Percentiles rank a stretch among this genome's conserved stretches.
Evolutionary conservation across 2,329 filamentous ascomycete species (phyloP).

Genomic region (Raffaelea arxii): DNA sequence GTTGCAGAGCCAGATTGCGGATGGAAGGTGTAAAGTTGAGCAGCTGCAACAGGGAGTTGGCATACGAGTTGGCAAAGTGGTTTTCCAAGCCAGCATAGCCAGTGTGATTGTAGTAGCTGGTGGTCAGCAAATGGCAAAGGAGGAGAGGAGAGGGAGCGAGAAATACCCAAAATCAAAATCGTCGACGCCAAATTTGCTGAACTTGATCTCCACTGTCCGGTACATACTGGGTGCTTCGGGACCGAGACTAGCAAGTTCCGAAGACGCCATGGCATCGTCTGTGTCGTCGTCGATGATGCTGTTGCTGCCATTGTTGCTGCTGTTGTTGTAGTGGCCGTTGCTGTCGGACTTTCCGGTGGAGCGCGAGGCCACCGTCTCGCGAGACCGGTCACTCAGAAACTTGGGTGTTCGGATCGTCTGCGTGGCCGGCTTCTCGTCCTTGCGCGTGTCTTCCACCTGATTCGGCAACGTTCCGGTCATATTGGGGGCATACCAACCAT

Average conservation of each 20-base stretch:
- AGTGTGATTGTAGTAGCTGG: slow-evolving; percentile 84
- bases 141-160: neutral
- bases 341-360: slow-evolving; percentile 25
- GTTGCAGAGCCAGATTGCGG: slow-evolving; percentile 78
- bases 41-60: slow-evolving; percentile 83
- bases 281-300: slow-evolving; percentile 52
- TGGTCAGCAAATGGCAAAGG: neutral
- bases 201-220: slow-evolving; percentile 93
- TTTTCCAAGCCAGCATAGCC: slow-evolving; percentile 86
- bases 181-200: slow-evolving; percentile 97
- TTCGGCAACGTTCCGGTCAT: slow-evolving; percentile 66
- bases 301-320: too few species aligned
- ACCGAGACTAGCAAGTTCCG: slow-evolving; percentile 63
- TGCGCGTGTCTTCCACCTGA: slow-evolving; percentile 70
- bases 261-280: slow-evolving; percentile 54
- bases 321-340: too few species aligned
- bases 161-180: slow-evolving; percentile 92
- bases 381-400: slow-evolving; percentile 88
- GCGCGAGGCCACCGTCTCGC: slow-evolving; percentile 45
- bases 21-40: slow-evolving; percentile 84
- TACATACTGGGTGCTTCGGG: slow-evolving; percentile 84
- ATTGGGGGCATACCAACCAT: slow-evolving; percentile 71
- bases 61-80: slow-evolving; percentile 94
- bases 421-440: slow-evolving; percentile 43
- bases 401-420: slow-evolving; percentile 69